Base-by-base conservation (phyloP, 2,329 filamentous ascomycete species). In the Xylaria sp. region DNA sequence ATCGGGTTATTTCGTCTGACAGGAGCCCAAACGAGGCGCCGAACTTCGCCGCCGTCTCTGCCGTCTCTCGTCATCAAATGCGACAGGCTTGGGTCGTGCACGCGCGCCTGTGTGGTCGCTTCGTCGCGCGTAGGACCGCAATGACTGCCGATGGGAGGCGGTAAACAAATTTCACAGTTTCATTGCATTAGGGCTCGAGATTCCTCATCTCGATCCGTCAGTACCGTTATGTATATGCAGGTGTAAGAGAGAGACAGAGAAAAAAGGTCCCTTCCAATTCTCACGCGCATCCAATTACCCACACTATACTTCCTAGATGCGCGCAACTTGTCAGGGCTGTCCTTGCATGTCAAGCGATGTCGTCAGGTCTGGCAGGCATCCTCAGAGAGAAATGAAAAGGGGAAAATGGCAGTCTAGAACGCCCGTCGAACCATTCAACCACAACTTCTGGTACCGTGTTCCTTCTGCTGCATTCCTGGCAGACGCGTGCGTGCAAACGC, bases 401-500 rank as follows among this genome's bases (percentile, higher is more conserved):
- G 64, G 31, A 56, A 33, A 59, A 36, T 52, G 39, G n/a, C 51
- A 51, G 41, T 68, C 63, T 69, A 64, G 66, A 66, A 66, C 69
- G 56, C 55, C 57, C 20, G 51, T 54, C 49, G 56, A 64, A 25
- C 69, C 66, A 55, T 23, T 15, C 59, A 55, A 28, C 55, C 12
- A 54, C 60, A 55, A 61, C 23, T 0, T 48, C 59, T 28, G 66
- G 66, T 51, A 71, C 62, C 39, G 41, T 39, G 25, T 28, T 48
- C 59, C 39, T 54, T 54, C 39, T 15, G 41, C 66, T 69, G 62
- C 69, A 71, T 71, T 71, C 61, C 63, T 71, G 66, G 66, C 69
- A 71, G 69, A 71, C 63, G 65, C 68, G 62, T 66, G 65, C 68
- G 62, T 63, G 68, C 68, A 70, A 62, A 70, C 62, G 66, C 69